phyloP scores from a whole-genome alignment of 441 rosid species.

The Theobroma grandiflorum region DNA sequence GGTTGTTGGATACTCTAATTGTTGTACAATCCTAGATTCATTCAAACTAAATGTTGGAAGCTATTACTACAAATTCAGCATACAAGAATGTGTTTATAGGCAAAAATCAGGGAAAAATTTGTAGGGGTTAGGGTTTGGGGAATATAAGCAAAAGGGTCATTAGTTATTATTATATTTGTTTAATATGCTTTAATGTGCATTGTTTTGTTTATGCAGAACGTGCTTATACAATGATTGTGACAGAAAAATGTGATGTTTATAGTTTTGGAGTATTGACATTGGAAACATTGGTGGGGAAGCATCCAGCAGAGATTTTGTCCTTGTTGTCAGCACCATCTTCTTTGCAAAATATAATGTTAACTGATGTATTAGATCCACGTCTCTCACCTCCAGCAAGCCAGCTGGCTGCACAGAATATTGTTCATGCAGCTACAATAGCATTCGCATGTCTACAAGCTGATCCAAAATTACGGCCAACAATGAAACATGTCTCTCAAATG shows the following conservation, averaged over 20 bases:
- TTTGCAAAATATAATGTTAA: background rate
- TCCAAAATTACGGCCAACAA: background rate
- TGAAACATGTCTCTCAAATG: background rate
- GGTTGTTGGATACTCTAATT: too few species aligned
- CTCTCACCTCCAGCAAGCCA: background rate
- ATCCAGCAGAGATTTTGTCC: background rate
- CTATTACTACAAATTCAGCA: too few species aligned
- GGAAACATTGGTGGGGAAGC: background rate
- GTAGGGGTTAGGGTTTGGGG: too few species aligned
- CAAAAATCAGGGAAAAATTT: too few species aligned
- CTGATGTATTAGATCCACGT: background rate
- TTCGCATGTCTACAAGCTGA: background rate
- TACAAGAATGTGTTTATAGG: too few species aligned
- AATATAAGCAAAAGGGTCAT: too few species aligned
- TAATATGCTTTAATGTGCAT: too few species aligned
- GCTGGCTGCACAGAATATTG: background rate
- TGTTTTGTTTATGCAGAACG: background rate
- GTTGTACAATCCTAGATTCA: too few species aligned
- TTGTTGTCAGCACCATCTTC: background rate
- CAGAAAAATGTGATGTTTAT: constrained; percentile 11
- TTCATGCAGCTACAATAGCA: background rate
- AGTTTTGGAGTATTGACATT: constrained; percentile 3
- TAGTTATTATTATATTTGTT: background rate
- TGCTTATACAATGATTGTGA: background rate
- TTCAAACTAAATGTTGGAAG: too few species aligned